A percentile compares a stretch with the other conserved stretches of the same genome.
Conservation (phyloP, 768 basidiomycete species). For the Mycena galericulata region DNA sequence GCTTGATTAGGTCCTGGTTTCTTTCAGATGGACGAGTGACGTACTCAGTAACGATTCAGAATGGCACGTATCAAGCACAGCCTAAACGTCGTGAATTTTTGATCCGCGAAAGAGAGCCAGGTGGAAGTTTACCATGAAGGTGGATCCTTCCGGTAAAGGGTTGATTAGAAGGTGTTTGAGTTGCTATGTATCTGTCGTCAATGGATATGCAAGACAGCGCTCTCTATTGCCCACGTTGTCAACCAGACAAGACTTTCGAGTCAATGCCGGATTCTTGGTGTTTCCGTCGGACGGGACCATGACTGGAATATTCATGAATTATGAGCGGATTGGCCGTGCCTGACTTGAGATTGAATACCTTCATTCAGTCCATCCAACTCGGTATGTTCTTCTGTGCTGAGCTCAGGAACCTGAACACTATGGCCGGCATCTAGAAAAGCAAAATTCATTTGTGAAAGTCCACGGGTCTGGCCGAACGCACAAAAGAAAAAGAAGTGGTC, state of each 20-base stretch:
- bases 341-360: not conserved
- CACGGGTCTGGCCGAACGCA: not conserved
- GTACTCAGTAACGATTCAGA: constrained; percentile 16
- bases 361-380: constrained; percentile 22
- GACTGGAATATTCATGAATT: not conserved
- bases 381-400: constrained; percentile 1
- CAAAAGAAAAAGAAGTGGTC: constrained; percentile 29
- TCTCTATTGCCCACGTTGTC: constrained; percentile 4
- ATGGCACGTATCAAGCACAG: constrained; percentile 22
- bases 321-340: not conserved
- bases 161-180: constrained; percentile 20
- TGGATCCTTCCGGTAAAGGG: constrained; percentile 6
- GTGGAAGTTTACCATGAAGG: constrained; percentile 8
- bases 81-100: not conserved
- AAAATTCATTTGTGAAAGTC: not conserved
- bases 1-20: not conserved
- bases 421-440: constrained; percentile 4
- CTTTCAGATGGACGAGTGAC: not conserved
- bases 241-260: constrained; percentile 21
- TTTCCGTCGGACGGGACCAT: constrained; percentile 24
- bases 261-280: not conserved
- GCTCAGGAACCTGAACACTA: constrained; percentile 21
- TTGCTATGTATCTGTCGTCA: constrained; percentile 11
- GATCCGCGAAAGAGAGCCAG: not conserved
- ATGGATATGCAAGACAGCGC: not conserved